Evolutionary conservation across 495 filamentous ascomycete genomes (phyloP).

Genomic region (Xylaria palmicola): DNA sequence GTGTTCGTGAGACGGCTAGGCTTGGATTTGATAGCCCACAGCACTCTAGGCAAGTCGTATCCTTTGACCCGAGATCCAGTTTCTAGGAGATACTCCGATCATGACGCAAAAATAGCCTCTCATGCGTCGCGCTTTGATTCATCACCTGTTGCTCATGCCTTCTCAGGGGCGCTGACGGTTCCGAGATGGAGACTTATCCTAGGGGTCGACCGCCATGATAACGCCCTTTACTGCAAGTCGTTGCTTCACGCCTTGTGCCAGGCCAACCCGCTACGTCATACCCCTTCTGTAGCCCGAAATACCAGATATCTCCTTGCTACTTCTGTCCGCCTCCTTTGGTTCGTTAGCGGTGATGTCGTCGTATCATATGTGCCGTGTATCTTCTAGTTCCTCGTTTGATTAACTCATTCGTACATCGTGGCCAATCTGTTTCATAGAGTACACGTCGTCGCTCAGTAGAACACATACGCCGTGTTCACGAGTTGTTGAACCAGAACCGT

Average conservation of each 20-base stretch:
- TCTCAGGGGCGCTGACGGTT: neutral
- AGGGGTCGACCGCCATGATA: neutral
- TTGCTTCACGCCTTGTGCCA: neutral
- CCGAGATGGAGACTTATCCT: conserved; percentile 7
- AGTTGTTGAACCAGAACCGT: neutral
- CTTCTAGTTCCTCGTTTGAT: neutral
- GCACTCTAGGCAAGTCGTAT: too few species aligned
- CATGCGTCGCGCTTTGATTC: neutral
- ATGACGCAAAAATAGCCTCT: neutral
- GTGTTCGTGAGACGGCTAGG: neutral
- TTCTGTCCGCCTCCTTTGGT: neutral
- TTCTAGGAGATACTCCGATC: neutral
- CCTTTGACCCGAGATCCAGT: too few species aligned
- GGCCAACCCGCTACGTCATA: neutral
- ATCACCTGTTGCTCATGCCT: neutral
- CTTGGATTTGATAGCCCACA: too few species aligned
- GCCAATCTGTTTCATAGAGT: neutral
- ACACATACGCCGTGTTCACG: neutral
- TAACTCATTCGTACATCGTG: neutral
- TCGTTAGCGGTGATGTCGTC: neutral
- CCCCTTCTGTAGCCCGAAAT: neutral
- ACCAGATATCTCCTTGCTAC: too few species aligned
- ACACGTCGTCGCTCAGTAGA: neutral
- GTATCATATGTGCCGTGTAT: neutral
- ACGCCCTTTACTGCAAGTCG: neutral